Conservation (phyloP, 768 basidiomycete genomes). For the Pleurotus cornucopiae region DNA sequence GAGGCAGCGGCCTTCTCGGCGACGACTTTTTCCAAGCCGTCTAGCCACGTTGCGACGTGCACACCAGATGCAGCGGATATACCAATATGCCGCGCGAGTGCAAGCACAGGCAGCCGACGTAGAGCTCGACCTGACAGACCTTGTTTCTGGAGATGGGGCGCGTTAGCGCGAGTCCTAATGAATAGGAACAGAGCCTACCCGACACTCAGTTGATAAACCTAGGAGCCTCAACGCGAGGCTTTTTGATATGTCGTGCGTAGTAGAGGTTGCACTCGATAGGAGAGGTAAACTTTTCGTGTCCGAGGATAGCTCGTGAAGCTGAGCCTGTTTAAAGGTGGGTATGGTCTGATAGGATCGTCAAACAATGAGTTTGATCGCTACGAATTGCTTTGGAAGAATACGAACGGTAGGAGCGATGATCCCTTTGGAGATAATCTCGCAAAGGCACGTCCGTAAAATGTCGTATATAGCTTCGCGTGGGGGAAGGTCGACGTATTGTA, state of each 20-base stretch:
- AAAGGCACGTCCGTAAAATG: slow-evolving; percentile 78
- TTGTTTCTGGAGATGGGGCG: slow-evolving; percentile 40
- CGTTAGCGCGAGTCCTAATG: neutral
- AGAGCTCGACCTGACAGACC: slow-evolving; percentile 92
- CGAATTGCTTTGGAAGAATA: slow-evolving; percentile 8
- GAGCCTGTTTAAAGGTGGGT: slow-evolving; percentile 58
- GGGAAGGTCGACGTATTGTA: slow-evolving; percentile 91
- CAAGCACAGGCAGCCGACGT: slow-evolving; percentile 90
- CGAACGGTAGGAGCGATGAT: slow-evolving; percentile 65
- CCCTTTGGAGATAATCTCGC: slow-evolving; percentile 72
- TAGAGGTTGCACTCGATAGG: neutral
- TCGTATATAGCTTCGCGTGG: slow-evolving; percentile 91
- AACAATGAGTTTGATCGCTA: neutral
- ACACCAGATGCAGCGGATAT: slow-evolving; percentile 23
- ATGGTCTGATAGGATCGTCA: slow-evolving; percentile 41
- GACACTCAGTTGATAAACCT: slow-evolving; percentile 70
- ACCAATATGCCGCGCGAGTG: slow-evolving; percentile 80
- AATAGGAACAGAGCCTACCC: slow-evolving; percentile 44
- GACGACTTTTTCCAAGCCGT: slow-evolving; percentile 80
- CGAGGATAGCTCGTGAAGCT: slow-evolving; percentile 46
- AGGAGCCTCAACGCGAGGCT: slow-evolving; percentile 56
- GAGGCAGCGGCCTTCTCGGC: slow-evolving; percentile 50
- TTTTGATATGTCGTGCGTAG: slow-evolving; percentile 42
- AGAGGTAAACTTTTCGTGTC: slow-evolving; percentile 19
- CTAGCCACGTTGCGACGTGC: slow-evolving; percentile 70